phyloP scores from a whole-genome alignment of 163 green algal genomes.

The Botryococcus braunii region DNA sequence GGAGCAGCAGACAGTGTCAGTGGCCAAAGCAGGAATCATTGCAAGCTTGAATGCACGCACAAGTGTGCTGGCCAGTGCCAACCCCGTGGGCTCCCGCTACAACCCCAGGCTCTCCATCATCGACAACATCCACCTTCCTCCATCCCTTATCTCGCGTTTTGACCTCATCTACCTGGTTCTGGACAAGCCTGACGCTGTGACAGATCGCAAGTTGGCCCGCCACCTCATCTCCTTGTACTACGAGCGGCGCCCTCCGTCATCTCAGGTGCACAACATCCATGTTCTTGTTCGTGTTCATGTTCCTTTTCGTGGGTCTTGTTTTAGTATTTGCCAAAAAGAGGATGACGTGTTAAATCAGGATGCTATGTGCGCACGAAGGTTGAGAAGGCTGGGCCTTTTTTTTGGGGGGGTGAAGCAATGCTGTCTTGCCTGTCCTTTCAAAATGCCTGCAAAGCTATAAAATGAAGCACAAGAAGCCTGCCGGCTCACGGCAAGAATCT shows the following conservation, averaged over 20 bases:
- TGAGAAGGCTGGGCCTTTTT: too few species aligned
- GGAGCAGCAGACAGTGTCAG: constrained; percentile 96
- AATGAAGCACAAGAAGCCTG: too few species aligned
- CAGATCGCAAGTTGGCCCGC: constrained; percentile 60
- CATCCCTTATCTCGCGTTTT: constrained; percentile 90
- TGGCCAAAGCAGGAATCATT: constrained; percentile 98
- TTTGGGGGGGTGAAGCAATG: too few species aligned
- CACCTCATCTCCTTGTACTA: constrained; percentile 72
- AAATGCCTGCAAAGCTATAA: too few species aligned
- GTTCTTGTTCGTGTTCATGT: constrained; percentile 1
- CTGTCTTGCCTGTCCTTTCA: too few species aligned
- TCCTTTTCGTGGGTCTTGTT: too few species aligned
- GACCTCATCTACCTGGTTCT: constrained; percentile 90
- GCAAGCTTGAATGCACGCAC: constrained; percentile 94
- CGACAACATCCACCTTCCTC: constrained; percentile 97
- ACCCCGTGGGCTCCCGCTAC: constrained; percentile 80
- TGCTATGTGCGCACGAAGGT: too few species aligned
- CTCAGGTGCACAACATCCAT: constrained; percentile 2
- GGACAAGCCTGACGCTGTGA: constrained; percentile 70
- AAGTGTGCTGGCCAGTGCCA: constrained; percentile 88
- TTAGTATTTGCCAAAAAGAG: too few species aligned
- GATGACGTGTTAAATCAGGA: too few species aligned
- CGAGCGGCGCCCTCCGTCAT: constrained; percentile 4
- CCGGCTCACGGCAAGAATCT: too few species aligned
- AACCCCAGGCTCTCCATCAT: constrained; percentile 81